These are phyloP conservation scores for Carallia brachiata DNA, from an alignment of 345 rosid species.

Conservation along the genomic window DNA sequence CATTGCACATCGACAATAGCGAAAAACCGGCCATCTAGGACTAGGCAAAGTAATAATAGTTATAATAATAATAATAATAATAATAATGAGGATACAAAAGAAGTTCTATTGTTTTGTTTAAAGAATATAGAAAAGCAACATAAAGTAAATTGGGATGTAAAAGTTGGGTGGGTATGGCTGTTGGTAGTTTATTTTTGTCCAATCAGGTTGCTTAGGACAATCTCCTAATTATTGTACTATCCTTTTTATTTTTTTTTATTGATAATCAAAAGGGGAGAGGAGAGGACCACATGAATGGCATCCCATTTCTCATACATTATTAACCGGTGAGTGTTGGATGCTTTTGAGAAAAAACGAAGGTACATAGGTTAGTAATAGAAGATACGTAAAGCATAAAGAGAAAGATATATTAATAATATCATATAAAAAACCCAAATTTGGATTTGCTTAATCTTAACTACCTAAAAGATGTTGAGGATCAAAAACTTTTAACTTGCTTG, in stretches of 20 bases:
- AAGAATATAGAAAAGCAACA: not conserved
- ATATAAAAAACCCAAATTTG: not conserved
- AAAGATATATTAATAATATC: not conserved
- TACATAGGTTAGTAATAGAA: not conserved
- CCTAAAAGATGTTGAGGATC: not conserved
- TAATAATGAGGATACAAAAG: too few species aligned
- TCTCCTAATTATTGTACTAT: conserved; percentile 11
- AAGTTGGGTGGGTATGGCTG: conserved; percentile 34
- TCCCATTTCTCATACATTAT: conserved; percentile 29
- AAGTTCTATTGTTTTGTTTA: too few species aligned
- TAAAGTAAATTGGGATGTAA: not conserved
- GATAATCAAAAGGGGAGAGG: not conserved
- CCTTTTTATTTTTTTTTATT: too few species aligned
- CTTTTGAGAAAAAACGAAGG: not conserved
- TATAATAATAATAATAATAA: too few species aligned
- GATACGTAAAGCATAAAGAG: not conserved
- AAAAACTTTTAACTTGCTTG: not conserved
- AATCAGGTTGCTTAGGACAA: conserved; percentile 23
- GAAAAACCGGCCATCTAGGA: not conserved
- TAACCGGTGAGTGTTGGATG: not conserved
- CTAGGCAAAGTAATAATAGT: too few species aligned
- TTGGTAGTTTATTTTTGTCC: conserved; percentile 32
- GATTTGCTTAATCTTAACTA: conserved; percentile 16
- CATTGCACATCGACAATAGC: conserved; percentile 7
- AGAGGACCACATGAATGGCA: conserved; percentile 29